Evolutionary conservation across 192 early-diverging fungal genomes (phyloP), one percentile per base, ranked within the genome.

Genomic region (Gorgonomyces haynaldii): DNA sequence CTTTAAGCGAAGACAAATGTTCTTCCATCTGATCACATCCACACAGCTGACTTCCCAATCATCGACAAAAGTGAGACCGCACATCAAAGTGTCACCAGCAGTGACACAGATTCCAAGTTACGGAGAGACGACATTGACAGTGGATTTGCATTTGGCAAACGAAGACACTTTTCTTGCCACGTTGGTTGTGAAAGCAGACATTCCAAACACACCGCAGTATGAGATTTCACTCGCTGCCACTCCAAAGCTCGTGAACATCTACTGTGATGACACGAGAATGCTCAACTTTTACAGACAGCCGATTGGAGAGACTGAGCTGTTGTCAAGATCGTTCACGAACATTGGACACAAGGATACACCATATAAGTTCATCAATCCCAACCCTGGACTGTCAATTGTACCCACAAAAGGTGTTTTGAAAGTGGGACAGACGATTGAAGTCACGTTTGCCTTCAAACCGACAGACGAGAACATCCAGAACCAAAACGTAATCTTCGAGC

Each of bases 81-180:
- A 63, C 42, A 28, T 80, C 19, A 60, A 54, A 37, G 71, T 80
- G 1, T 65, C 69, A 3, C 78, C 78, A 7, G 41, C 67, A 9
- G 21, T 41, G 10, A 57, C 52, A 43, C 12, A 66, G 8, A 43
- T 80, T 10, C 74, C 74, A 7, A 65, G 70, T 40, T 79, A 69
- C 41, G 69, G 75, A 17, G 72, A 75, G 39, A 51, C 61, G 10
- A 54, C 54, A 5, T 47, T 79, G 31, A 61, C 23, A 10, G 69
- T 80, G 6, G 72, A 80, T 15, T 49, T 75, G 1, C 61, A 78
- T 39, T 40, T 80, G 26, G 51, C 66, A 1, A 66, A 67, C 4
- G 78, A 80, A 50, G 78, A 80, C 45, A 79, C 76, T 1, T 75
- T 80, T 36, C 44, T 80, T 22, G 74, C 74, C 0, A 80, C 78